Evolutionary conservation across 805 yeast genomes (phyloP), one percentile per base, ranked within the genome.

Genomic region (Ogataea populi-albae): DNA sequence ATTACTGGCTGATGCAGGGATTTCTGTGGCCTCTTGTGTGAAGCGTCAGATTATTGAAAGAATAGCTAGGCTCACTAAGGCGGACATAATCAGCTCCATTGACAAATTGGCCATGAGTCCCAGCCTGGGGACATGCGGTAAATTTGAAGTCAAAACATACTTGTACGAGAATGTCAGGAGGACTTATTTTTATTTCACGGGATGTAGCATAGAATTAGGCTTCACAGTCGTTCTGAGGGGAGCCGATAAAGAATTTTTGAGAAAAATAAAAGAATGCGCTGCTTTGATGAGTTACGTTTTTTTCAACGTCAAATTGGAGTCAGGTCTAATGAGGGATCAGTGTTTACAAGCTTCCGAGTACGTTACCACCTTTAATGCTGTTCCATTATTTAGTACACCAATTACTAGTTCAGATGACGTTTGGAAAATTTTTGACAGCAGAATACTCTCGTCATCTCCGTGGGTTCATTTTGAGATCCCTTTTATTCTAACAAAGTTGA

Each of bases 211-310:
- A 7, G 75, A 74, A 26, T 60, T 81, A 0, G 98, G 98, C 0
- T 81, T 89, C 24, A 88, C 98, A 0, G 73, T 91, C n/a, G 66
- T 86, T 10, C 58, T 93, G n/a, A 66, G 98, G 36, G 98, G 98
- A 2, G 82, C 78, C 1, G 72, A 74, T 46, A 76, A 71, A 33
- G 82, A 77, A 2, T 53, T 69, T 0, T 61, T 91, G 37, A 68
- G 77, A 34, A 76, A 77, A 34, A 71, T 89, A 16, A 93, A 93
- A 55, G 79, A 81, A 34, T 82, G 88, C 2, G 69, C 84, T 3
- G 94, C 86, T 46, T 81, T 91, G 38, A 72, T 89, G 77, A 73
- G 85, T 2, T 83, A 85, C 30, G 84, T 82, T 0, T 73, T 79
- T n/a, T 77, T 83, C 54, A 87, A 89, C 48, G 68, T 87, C 27